A percentile compares a stretch with the other conserved stretches of the same genome.
These are phyloP conservation scores for Drosera spatulata DNA, from an alignment of 179 eudicot species.

Conservation along the genomic window DNA sequence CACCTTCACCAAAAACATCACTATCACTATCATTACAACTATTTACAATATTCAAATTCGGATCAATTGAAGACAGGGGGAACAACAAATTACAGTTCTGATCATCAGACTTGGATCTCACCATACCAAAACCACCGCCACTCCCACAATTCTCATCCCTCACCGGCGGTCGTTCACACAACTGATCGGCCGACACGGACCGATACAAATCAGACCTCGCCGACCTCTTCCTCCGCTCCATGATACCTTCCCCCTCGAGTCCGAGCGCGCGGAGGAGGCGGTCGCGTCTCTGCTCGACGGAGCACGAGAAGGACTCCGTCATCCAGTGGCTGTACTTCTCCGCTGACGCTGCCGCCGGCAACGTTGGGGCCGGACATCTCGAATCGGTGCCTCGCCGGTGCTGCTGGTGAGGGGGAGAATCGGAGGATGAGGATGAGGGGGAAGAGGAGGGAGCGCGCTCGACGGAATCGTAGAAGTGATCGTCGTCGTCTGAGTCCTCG, in stretches of 20 bases:
- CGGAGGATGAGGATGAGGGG: constrained; percentile 3
- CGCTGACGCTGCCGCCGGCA: constrained; percentile 23
- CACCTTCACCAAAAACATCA: constrained; percentile 14
- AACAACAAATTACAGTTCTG: constrained; percentile 1
- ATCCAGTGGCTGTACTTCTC: constrained; percentile 63
- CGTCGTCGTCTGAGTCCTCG: too few species aligned
- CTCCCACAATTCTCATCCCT: background rate
- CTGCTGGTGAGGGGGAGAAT: constrained; percentile 3
- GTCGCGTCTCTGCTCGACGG: constrained; percentile 66
- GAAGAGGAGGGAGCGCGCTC: constrained; percentile 34
- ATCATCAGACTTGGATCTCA: constrained; percentile 26
- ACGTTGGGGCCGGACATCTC: constrained; percentile 14
- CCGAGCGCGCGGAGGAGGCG: constrained; percentile 62
- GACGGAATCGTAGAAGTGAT: constrained; percentile 47
- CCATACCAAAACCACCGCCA: constrained; percentile 2
- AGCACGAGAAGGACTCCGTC: constrained; percentile 44
- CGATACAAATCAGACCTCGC: constrained; percentile 11
- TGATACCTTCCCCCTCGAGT: constrained; percentile 32
- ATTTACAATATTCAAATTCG: constrained; percentile 9
- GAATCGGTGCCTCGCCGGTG: constrained; percentile 2
- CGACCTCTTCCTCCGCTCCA: constrained; percentile 25
- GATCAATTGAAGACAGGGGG: constrained; percentile 23
- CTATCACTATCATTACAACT: constrained; percentile 11
- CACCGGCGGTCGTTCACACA: background rate
- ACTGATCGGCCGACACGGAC: constrained; percentile 30